Percentiles rank a stretch among this genome's conserved stretches.
These are phyloP conservation scores for Pyricularia sp. DNA, from an alignment of 2,329 filamentous ascomycete species.

Conservation along the genomic window DNA sequence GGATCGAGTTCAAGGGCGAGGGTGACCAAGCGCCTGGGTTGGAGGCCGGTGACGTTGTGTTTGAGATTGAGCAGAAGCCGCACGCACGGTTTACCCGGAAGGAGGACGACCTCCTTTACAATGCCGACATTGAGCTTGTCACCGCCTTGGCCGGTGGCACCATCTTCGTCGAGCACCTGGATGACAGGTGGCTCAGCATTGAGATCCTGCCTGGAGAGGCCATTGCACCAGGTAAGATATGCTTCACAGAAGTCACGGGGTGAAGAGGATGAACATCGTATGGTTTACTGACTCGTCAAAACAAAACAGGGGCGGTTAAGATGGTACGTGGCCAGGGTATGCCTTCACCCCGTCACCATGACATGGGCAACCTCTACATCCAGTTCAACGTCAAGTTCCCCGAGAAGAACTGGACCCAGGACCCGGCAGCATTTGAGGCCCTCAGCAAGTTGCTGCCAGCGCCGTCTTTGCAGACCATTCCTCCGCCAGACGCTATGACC, in stretches of 20 bases:
- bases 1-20: conserved; percentile 94
- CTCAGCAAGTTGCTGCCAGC: conserved; percentile 81
- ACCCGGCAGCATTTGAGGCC: conserved; percentile 62
- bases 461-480: conserved; percentile 49
- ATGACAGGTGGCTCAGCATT: conserved; percentile 92
- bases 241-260: neutral
- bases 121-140: conserved; percentile 89
- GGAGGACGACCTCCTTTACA: conserved; percentile 92
- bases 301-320: conserved; percentile 67
- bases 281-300: conserved; percentile 12
- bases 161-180: conserved; percentile 90
- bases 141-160: conserved; percentile 88
- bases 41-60: conserved; percentile 90
- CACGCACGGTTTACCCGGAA: conserved; percentile 91
- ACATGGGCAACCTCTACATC: conserved; percentile 92
- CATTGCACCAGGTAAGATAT: conserved; percentile 72
- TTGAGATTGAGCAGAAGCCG: conserved; percentile 99
- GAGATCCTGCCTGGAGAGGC: conserved; percentile 92
- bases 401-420: conserved; percentile 59
- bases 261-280: too few species aligned
- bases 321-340: conserved; percentile 95
- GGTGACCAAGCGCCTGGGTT: conserved; percentile 93
- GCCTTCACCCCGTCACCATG: conserved; percentile 92
- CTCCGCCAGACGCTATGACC: conserved; percentile 79
- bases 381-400: conserved; percentile 98